These are phyloP conservation scores for Cardamine resedifolia DNA, from an alignment of 345 rosid genomes.

Conservation along the genomic window DNA sequence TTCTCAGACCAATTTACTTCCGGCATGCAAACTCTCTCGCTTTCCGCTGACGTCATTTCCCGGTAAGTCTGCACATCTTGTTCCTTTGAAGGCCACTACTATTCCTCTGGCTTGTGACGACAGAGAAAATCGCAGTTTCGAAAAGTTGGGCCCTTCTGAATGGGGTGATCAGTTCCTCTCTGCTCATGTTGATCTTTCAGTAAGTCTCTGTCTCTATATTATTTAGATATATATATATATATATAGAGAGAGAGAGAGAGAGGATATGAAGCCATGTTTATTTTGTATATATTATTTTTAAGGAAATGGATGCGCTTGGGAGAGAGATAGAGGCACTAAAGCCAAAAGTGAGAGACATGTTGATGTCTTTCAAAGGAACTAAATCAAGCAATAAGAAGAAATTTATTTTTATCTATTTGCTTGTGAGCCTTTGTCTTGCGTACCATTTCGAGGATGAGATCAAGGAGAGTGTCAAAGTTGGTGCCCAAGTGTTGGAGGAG, in stretches of 20 bases:
- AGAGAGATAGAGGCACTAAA: background rate
- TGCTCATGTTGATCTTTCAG: background rate
- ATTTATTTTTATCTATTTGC: background rate
- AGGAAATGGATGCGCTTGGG: constrained; percentile 3
- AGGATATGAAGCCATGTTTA: too few relatives aligned
- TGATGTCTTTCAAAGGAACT: background rate
- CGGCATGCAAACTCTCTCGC: background rate
- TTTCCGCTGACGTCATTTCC: background rate
- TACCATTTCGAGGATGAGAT: constrained; percentile 25
- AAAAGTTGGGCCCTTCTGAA: background rate
- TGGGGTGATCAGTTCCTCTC: constrained; percentile 12
- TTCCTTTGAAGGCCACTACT: background rate
- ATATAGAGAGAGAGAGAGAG: too few relatives aligned
- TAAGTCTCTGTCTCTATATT: background rate
- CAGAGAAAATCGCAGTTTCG: background rate
- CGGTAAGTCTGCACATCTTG: background rate
- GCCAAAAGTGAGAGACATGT: background rate
- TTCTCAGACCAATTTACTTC: background rate
- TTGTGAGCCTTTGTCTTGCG: constrained; percentile 16
- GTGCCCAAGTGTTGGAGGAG: background rate
- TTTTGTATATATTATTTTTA: too few relatives aligned
- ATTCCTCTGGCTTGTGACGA: background rate
- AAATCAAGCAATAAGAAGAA: background rate
- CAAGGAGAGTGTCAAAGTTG: background rate
- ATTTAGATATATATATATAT: background rate